Base-by-base conservation (phyloP, 352 stramenopile species). In the Pythium brachiatum region DNA sequence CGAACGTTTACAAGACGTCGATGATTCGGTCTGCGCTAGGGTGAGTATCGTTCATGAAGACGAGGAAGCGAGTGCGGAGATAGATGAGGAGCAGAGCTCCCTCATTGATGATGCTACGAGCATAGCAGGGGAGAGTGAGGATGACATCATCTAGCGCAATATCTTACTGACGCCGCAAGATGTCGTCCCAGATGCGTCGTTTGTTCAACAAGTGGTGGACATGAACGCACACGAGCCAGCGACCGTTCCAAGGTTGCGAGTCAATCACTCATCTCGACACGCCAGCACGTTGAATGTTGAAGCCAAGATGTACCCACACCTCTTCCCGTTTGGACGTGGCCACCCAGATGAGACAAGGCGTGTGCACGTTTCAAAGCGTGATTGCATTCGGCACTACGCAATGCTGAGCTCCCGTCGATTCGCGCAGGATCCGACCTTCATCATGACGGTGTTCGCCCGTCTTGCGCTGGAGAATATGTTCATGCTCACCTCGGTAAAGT, bases 261-360 rank as follows among this genome's bases (percentile, higher is more conserved):
- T n/a, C n/a, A n/a, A n/a, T n/a, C n/a, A n/a, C n/a, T n/a, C n/a
- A n/a, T n/a, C n/a, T 9, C 2, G 23, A 4, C 55, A 53, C 47
- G 56, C 56, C 20, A 38, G 6, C 23, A n/a, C 16, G 1, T 7
- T 16, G 11, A 23, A 55, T 25, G 23, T 62, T 31, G 56, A 62
- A 32, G 56, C 56, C 15, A 55, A 48, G 15, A 62, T 62, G 43
- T 48, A 47, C 20, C 43, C 56, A 15, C 43, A 62, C 38, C 13
- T 54, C 4, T 62, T 62, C 21, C 56, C 43, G 0, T 62, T 62
- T 34, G 56, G 55, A 15, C 56, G 56, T 21, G 56, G 56, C 1
- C 56, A 62, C 46, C 43, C 56, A 1, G 23, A 47, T 4, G 56
- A 62, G 18, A 7, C 26, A 20, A 32, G 56, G 13, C 0, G 8